Evolutionary conservation across 108 stramenopile species (phyloP), one percentile per base, ranked within the genome.

Genomic region (Discostella stelligeroides): DNA sequence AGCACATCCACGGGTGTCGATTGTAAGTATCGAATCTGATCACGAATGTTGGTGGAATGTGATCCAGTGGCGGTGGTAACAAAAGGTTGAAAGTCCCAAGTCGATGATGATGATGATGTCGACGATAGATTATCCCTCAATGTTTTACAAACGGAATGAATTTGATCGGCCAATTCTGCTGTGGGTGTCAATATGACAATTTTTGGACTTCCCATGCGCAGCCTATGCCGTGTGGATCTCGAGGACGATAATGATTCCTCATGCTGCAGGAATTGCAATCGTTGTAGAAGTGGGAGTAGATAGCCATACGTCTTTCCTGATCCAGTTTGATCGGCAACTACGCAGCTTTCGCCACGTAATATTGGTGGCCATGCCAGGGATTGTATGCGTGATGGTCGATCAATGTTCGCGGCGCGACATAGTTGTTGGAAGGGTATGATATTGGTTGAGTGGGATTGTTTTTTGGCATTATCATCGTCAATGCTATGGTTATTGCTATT

Each of bases 261-360:
- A 24, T 34, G 25, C 60, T 42, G 3, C 0, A 20, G 8, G 1
- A 11, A 38, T 34, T 70, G 47, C 37, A 78, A 73, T 24, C 82
- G 66, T 46, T 80, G 82, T 11, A 97, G 34, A 11, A 95, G 71
- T 7, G 97, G 97, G 20, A 95, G 57, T 10, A 97, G 83, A 72
- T 97, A 97, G 18, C 95, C 92, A 42, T 95, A 79, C 7, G 95
- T 98, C 68, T 97, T 95, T 0, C 97, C 97, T n/a, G 78, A 81
- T 5, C 97, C 97, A 2, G 97, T 98, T 76, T 98, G 97, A 65
- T 98, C 97, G 9, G 94, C 97, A 1, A 98, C 70, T 54, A 98
- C 86, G 51, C 90, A 82, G 60, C 86, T 79, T 25, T 83, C 61
- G 1, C 94, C 94, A 4, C 72, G 71, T 0, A 87, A 29, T 0